Base-by-base conservation (phyloP, 306 rosid genomes). In the Mucuna pruriens region DNA sequence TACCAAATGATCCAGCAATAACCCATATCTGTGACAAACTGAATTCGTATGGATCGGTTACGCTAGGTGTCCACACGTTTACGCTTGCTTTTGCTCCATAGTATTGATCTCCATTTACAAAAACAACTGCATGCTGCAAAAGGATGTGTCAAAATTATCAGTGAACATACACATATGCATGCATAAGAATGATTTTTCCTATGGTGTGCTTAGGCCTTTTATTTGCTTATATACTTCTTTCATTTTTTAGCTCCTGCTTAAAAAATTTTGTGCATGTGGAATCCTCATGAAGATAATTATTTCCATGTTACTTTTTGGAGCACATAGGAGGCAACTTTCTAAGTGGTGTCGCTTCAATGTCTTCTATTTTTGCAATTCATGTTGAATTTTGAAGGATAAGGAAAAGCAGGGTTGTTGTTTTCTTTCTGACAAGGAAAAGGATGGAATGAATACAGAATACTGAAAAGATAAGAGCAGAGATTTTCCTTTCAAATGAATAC, bases 11-110 rank as follows among this genome's bases (percentile, higher is more conserved):
- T 48, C 99, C 99, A 74, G 98, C 94, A 80, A 96, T 96, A 54
- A 96, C 87, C 99, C 99, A 96, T 19, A 96, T 88, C 78, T 96
- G 99, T 73, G 99, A 96, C 34, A 96, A 93, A 84, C 99, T 96
- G 84, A 96, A 96, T 51, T 96, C 99, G 49, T 88, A 91, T 67
- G 76, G 94, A 84, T 93, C 92, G 1, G 89, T 89, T 34, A 96
- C 99, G 0, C 65, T 65, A 0, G 99, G 98, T 5, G 98, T 34
- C 98, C 99, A 96, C 19, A 96, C 99, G 67, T 92, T 96, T 62
- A 96, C n/a, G 72, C 85, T 90, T 65, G 98, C 97, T 85, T 90
- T 96, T 86, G 99, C 99, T 87, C 99, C 99, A 77, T 87, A 96
- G 51, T 92, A 96, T 83, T 93, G 97, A 42, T 96, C 99, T 75